Base-by-base conservation (phyloP, 306 rosid species). In the Hippophae rhamnoides region DNA sequence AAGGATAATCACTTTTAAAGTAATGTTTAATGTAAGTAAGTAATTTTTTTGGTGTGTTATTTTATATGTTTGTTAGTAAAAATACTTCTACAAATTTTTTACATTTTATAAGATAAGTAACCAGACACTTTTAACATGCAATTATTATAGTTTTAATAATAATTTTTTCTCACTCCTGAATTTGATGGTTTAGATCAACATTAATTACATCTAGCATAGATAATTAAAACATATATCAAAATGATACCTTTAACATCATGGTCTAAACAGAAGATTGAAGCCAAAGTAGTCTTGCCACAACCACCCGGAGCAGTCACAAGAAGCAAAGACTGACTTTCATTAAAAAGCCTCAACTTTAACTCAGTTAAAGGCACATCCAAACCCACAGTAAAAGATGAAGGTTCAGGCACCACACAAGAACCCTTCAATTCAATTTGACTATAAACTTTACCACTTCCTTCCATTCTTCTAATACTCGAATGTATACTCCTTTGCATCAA, bases 201-300 rank as follows among this genome's bases (percentile, higher is more conserved):
- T 18, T 18, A 18, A 18, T 18, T 18, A 18, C 23, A 18, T 18
- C 23, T 9, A 26, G 12, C 1, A 43, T 5, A 12, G 13, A 57
- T 54, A 13, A 23, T 41, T 40, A 49, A 2, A 9, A 72, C 5
- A 50, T 13, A 47, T 5, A 44, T 45, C 59, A 12, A 13, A 42
- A 3, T 40, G 8, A 23, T 71, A 85, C 86, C 89, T 76, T 61
- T 68, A 12, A 85, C 72, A 7, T 82, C 41, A 13, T 48, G 41
- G 23, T 82, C 86, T 54, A 68, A 70, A 62, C 89, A 82, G 26
- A 85, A 58, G 62, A 0, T 66, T 56, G 57, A 60, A 4, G 72
- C 84, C 51, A 85, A 72, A 0, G 88, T 68, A 11, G 89, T 73
- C 69, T 82, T 85, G 40, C 94, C 89, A 1, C 74, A 75, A 31